Evolutionary conservation across 352 stramenopile species (phyloP).

Genomic region (Phytophthora tubulina): DNA sequence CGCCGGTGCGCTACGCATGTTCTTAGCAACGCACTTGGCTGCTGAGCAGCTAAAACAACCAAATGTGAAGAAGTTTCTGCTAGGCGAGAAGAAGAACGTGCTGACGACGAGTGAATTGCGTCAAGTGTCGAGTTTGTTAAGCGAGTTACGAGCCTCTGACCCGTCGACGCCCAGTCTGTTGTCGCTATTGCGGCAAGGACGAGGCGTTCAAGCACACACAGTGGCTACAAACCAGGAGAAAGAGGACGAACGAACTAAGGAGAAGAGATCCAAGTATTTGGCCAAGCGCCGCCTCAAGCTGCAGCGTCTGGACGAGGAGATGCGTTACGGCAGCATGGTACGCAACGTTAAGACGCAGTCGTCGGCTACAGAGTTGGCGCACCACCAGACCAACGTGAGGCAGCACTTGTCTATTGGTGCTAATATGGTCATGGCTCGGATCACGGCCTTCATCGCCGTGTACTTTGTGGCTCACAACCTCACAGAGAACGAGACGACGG

Average conservation of each 20-base stretch:
- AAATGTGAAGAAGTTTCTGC: constrained; percentile 33
- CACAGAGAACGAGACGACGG: constrained; percentile 82
- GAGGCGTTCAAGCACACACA: constrained; percentile 15
- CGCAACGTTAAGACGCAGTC: constrained; percentile 72
- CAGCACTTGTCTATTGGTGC: constrained; percentile 86
- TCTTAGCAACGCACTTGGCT: constrained; percentile 36
- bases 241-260: constrained; percentile 15
- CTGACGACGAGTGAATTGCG: constrained; percentile 38
- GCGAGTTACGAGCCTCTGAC: constrained; percentile 31
- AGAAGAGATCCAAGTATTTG: constrained; percentile 49
- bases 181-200: constrained; percentile 35
- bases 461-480: constrained; percentile 79
- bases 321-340: constrained; percentile 80
- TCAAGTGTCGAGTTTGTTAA: constrained; percentile 32
- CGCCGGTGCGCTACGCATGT: constrained; percentile 33
- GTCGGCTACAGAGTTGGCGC: constrained; percentile 53
- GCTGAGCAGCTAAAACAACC: constrained; percentile 9
- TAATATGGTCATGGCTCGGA: constrained; percentile 87
- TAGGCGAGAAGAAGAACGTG: constrained; percentile 13
- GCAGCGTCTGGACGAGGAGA: constrained; percentile 82
- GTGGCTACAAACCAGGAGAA: constrained; percentile 10
- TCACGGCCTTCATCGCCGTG: constrained; percentile 82
- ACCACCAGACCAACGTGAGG: constrained; percentile 70
- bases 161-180: constrained; percentile 35
- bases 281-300: constrained; percentile 67